These are phyloP conservation scores for Telfairia occidentalis DNA, from an alignment of 331 rosid genomes.

Conservation along the genomic window DNA sequence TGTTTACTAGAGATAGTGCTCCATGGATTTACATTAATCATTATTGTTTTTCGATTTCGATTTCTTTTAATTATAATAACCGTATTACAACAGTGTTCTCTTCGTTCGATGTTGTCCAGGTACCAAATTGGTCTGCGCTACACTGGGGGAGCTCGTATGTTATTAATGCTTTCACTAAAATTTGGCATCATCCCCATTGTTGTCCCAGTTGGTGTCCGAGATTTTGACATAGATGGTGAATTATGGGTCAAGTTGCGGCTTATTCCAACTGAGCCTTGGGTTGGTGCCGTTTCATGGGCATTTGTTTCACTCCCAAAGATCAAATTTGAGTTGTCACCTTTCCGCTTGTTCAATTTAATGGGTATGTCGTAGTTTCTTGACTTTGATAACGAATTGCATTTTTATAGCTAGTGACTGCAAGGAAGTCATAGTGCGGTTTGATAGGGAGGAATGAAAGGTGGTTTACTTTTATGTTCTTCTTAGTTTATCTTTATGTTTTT, in stretches of 20 bases:
- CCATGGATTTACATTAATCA: neutral
- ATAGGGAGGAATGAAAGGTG: neutral
- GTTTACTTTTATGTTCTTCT: neutral
- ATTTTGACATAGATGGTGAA: constrained; percentile 97
- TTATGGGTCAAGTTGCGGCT: constrained; percentile 90
- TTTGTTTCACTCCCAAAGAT: constrained; percentile 96
- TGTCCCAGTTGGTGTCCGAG: constrained; percentile 89
- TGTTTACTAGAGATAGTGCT: neutral
- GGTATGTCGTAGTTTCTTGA: constrained; percentile 39
- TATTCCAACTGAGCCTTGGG: constrained; percentile 90
- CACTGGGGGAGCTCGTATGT: constrained; percentile 94
- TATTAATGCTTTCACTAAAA: constrained; percentile 81
- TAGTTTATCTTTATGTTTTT: neutral
- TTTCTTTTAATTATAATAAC: too few species aligned
- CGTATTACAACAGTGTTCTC: neutral
- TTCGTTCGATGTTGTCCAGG: constrained; percentile 26
- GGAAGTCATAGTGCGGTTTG: neutral
- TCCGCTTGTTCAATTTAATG: constrained; percentile 94
- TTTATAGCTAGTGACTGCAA: neutral
- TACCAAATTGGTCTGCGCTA: constrained; percentile 96
- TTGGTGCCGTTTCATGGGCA: constrained; percentile 97
- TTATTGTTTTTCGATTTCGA: neutral
- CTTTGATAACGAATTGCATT: neutral
- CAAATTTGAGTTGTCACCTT: constrained; percentile 88
- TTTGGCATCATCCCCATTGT: constrained; percentile 79